Conservation (phyloP, 75 land plant species). For the Selaginella tamariscina region DNA sequence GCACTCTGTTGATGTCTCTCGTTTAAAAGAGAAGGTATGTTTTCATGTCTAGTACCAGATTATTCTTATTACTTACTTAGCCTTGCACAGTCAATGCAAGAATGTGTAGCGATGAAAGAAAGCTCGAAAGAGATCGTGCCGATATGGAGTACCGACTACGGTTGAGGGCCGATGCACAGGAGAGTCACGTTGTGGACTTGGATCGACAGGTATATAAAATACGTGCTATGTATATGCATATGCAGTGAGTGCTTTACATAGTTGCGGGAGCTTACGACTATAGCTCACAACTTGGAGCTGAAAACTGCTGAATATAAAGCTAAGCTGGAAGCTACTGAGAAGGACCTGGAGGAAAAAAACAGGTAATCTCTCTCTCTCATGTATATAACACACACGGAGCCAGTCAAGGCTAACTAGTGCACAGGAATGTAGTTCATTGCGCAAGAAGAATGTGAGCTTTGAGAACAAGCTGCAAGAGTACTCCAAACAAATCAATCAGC, state of each 20-base stretch:
- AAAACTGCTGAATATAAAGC: conserved; percentile 19
- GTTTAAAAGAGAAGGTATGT: conserved; percentile 5
- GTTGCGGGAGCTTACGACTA: conserved; percentile 25
- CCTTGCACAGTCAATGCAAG: conserved; percentile 24
- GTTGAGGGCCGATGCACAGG: conserved; percentile 27
- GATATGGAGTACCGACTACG: conserved; percentile 23
- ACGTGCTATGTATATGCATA: too few species aligned
- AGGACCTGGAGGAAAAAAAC: conserved; percentile 27
- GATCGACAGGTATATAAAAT: conserved; percentile 28
- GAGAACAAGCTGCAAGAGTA: conserved; percentile 22
- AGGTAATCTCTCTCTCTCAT: conserved; percentile 18
- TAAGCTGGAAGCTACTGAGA: conserved; percentile 19
- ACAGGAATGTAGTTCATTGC: conserved; percentile 26
- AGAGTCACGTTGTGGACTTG: conserved; percentile 21
- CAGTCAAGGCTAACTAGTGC: not conserved
- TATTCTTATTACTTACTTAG: not conserved
- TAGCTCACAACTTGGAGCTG: conserved; percentile 24
- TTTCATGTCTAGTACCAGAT: not conserved
- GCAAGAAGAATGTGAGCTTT: conserved; percentile 19
- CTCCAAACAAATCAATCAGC: conserved; percentile 20
- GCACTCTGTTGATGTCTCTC: not conserved
- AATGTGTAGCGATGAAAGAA: conserved; percentile 24
- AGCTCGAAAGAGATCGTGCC: conserved; percentile 24
- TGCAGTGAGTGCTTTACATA: conserved; percentile 13
- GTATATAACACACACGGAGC: not conserved